Percentiles rank a stretch among this genome's conserved stretches.
Evolutionary conservation across 148 eudicot species (phyloP).

Genomic region (Hydrangea macrophylla): DNA sequence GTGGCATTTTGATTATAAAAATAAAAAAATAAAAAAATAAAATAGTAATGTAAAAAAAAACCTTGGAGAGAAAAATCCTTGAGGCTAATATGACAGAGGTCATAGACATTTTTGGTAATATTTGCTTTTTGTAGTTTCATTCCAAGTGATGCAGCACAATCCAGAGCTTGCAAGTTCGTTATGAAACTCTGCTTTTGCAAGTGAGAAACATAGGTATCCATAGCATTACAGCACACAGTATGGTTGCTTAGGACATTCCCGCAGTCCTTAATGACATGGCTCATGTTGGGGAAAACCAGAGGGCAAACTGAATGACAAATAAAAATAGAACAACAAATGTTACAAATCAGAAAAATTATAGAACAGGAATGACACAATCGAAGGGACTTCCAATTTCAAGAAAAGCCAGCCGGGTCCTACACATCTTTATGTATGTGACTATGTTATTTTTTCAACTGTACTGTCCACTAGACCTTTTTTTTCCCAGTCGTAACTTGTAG

Average conservation of each 20-base stretch:
- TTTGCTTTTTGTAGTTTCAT: slow-evolving; percentile 65
- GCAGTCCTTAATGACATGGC: slow-evolving; percentile 51
- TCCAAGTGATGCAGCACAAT: slow-evolving; percentile 94
- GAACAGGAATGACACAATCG: background rate
- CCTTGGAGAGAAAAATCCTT: slow-evolving; percentile 98
- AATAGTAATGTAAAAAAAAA: slow-evolving; percentile 32
- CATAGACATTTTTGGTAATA: slow-evolving; percentile 66
- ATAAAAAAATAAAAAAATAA: slow-evolving; percentile 19
- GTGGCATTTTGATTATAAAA: slow-evolving; percentile 2
- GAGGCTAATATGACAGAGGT: slow-evolving; percentile 81
- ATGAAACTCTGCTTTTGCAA: slow-evolving; percentile 91
- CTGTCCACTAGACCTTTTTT: background rate
- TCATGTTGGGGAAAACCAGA: slow-evolving; percentile 62
- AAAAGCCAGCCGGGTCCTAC: background rate
- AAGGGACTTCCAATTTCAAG: background rate
- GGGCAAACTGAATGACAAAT: slow-evolving; percentile 72
- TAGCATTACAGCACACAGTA: slow-evolving; percentile 61
- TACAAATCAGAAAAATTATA: background rate
- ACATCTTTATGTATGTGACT: background rate
- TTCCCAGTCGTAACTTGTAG: background rate
- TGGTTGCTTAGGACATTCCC: slow-evolving; percentile 41
- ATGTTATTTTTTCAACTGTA: background rate
- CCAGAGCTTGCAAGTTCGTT: slow-evolving; percentile 92
- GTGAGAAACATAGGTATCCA: slow-evolving; percentile 66
- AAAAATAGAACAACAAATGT: slow-evolving; percentile 1